Evolutionary conservation across 352 stramenopile species (phyloP).

Genomic region (Plasmopara viticola): DNA sequence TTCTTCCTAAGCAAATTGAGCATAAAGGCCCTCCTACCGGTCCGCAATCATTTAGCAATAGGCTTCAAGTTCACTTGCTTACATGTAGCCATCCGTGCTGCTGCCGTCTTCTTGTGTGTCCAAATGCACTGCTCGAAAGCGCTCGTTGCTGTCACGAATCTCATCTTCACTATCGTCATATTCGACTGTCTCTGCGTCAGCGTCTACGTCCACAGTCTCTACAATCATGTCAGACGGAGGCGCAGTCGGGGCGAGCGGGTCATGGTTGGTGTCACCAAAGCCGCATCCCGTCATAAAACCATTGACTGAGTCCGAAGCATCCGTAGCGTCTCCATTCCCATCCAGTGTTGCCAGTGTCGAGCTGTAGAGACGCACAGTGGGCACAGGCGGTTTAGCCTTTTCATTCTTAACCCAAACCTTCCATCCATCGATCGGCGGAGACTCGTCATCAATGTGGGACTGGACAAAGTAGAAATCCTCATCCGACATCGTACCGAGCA

Average conservation of each 20-base stretch:
- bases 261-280: conserved; percentile 17
- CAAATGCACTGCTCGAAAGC: conserved; percentile 83
- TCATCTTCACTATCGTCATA: conserved; percentile 88
- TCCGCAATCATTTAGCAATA: conserved; percentile 2
- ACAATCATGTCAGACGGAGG: conserved; percentile 25
- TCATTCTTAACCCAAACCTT: conserved; percentile 86
- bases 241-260: conserved; percentile 14
- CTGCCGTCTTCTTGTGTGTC: conserved; percentile 77
- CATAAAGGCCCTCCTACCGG: conserved; percentile 13
- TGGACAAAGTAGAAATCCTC: conserved; percentile 86
- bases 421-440: conserved; percentile 70
- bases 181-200: conserved; percentile 79
- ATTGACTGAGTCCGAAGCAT: conserved; percentile 68
- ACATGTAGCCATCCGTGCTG: conserved; percentile 78
- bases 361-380: conserved; percentile 60
- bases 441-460: conserved; percentile 75
- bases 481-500: conserved; percentile 79
- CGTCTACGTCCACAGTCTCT: conserved; percentile 51
- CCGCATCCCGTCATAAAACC: conserved; percentile 36
- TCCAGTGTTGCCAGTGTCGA: conserved; percentile 47
- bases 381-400: conserved; percentile 54
- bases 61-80: conserved; percentile 15
- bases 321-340: conserved; percentile 48
- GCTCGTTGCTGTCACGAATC: conserved; percentile 86
- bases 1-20: conserved; percentile 31